Base-by-base conservation (phyloP, 371 early-diverging fungal species). In the Lichtheimia ramosa region DNA sequence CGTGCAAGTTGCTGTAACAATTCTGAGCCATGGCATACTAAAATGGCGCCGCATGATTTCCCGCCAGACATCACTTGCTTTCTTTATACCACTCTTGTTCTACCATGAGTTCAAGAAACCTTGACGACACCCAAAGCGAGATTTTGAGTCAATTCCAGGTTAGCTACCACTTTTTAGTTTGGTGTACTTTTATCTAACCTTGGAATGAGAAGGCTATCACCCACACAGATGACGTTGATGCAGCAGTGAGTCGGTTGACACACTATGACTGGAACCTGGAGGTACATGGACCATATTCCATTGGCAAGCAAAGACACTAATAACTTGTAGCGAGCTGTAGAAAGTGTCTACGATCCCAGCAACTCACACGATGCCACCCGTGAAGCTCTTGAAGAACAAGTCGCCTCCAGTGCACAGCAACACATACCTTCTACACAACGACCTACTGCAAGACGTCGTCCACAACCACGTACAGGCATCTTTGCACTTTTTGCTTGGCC, bases 401-500 rank as follows among this genome's bases (percentile, higher is more conserved):
- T 74, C 14, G 69, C 75, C n/a, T 54, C 60, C 12, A 62, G 56
- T 43, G 54, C 60, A 25, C 41, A 41, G 1, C 54, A 4, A 16
- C 42, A 25, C 28, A 23, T 3, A 21, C 54, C n/a, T 54, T 34
- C n/a, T n/a, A 42, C 20, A 46, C 55, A n/a, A 14, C 54, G 23
- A 3, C 52, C 59, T 16, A 51, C 48, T n/a, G 16, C 59, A 48
- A n/a, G n/a, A n/a, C n/a, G n/a, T n/a, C n/a, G n/a, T n/a, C 51
- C 41, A 16, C 40, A 25, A 25, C 48, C 46, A 56, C 59, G 21
- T 28, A 59, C 54, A 18, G 65, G 74, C 23, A 52, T 83, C n/a
- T 56, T 79, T 3, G 65, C 80, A 14, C 64, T 82, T 46, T 69
- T 89, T 13, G 62, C 83, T 5, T 86, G 87, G 82, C 91, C 91